Conservation (phyloP, 495 filamentous ascomycete species). For the Rostrohypoxylon terebratum region DNA sequence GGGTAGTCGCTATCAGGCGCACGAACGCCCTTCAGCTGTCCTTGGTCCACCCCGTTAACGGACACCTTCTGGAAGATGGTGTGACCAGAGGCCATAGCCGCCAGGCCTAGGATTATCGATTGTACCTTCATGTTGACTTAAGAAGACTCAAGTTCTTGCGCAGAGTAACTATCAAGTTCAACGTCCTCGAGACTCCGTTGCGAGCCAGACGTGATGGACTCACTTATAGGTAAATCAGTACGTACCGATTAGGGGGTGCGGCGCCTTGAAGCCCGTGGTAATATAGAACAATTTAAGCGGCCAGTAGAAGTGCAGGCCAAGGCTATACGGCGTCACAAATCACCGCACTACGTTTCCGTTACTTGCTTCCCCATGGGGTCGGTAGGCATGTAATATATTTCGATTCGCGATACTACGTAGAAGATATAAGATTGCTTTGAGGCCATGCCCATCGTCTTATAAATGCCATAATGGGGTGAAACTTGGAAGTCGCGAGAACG, state of each 20-base stretch:
- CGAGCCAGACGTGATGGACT: background rate
- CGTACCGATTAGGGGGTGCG: constrained; percentile 29
- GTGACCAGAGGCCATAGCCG: constrained; percentile 34
- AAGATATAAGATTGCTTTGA: background rate
- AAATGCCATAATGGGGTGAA: background rate
- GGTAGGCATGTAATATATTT: constrained; percentile 1
- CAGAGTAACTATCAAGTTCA: background rate
- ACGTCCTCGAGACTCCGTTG: too few relatives aligned
- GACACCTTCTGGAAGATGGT: constrained; percentile 61
- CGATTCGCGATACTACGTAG: background rate
- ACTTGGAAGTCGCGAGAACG: too few relatives aligned
- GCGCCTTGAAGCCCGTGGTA: constrained; percentile 28
- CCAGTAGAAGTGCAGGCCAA: constrained; percentile 23
- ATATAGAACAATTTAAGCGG: constrained; percentile 40
- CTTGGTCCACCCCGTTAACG: constrained; percentile 65
- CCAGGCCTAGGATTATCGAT: constrained; percentile 40
- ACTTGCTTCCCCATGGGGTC: constrained; percentile 11
- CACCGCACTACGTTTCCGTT: background rate
- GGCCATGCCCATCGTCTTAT: background rate
- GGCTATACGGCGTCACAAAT: constrained; percentile 28
- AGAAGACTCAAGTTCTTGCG: background rate
- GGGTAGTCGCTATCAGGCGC: constrained; percentile 60
- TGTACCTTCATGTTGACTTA: constrained; percentile 37
- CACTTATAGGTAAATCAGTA: constrained; percentile 35
- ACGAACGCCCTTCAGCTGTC: constrained; percentile 64